Base-by-base conservation (phyloP, 176 grass and related monocot species). In the Aegilops bicornis region DNA sequence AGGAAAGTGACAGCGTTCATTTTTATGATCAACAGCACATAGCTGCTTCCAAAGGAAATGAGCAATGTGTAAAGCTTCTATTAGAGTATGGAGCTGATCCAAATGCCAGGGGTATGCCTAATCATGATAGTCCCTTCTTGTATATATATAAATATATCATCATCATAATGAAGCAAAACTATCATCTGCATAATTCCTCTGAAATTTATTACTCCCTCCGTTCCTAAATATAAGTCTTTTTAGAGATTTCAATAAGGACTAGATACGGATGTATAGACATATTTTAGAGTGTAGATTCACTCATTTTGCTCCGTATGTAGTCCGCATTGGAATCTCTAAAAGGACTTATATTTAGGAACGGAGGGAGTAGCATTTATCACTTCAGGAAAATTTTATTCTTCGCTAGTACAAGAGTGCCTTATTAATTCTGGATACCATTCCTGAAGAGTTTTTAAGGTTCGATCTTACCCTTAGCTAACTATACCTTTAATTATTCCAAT, bases 41-140 rank as follows among this genome's bases (percentile, higher is more conserved):
- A 68, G 94, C 97, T 50, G 97, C 97, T 84, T 89, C 94, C n/a
- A 93, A 85, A 40, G 97, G 97, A 84, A 87, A 88, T 50, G 87
- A 93, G 64, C 90, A 94, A 78, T 94, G 92, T 69, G 89, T 90
- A 47, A 84, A 66, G 58, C 90, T 89, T 73, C 87, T 99, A 61
- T 84, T 99, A 76, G 90, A 96, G 8, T 89, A 84, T 73, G 94
- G 92, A 54, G 94, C 97, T 47, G 89, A 99, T 92, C 92, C 90
- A 45, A 99, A 99, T 91, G 84, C 84, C 66, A 94, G 62, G 76
- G 97, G 94, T 99, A 90, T 69, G 78, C 47, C 82, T 56, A 69
- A 42, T 10, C 43, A 25, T 58, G 61, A 82, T 71, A 43, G 5
- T 68, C 27, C 3, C 5, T 82, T 50, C 25, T 81, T 66, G 16